These are phyloP conservation scores for Elsinoe perseae DNA, from an alignment of 2,329 filamentous ascomycete species.

Conservation along the genomic window DNA sequence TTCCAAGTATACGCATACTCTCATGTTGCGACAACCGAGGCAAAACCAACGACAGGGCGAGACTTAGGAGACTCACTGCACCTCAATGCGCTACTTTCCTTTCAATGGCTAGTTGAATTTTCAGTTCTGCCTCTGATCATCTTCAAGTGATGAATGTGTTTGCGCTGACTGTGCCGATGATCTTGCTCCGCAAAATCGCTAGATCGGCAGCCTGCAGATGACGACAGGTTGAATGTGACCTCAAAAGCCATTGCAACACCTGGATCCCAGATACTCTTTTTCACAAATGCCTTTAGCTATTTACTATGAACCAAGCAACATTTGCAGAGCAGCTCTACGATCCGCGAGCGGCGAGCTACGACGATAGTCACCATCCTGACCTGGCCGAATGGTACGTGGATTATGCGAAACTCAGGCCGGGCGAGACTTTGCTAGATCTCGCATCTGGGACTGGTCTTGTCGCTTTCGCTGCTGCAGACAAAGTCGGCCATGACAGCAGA, in stretches of 20 bases:
- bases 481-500: constrained; percentile 31
- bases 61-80: no score
- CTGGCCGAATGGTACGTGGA: constrained; percentile 35
- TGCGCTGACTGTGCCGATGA: background rate
- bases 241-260: background rate
- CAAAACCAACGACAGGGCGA: background rate
- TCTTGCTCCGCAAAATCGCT: background rate
- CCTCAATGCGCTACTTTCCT: no score
- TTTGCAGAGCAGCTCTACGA: constrained; percentile 25
- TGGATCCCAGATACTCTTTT: background rate
- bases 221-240: background rate
- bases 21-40: background rate
- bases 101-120: no score
- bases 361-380: constrained; percentile 35
- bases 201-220: background rate
- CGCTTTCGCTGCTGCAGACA: constrained; percentile 33
- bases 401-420: constrained; percentile 24
- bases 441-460: constrained; percentile 42
- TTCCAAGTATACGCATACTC: background rate
- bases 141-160: background rate
- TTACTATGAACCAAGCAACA: background rate
- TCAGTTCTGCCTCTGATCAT: background rate
- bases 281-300: background rate
- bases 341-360: constrained; percentile 31
- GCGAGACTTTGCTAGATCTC: constrained; percentile 38